Evolutionary conservation across 2,329 filamentous ascomycete species (phyloP), one percentile per base, ranked within the genome.

Genomic region (Penicillium vulpinum): DNA sequence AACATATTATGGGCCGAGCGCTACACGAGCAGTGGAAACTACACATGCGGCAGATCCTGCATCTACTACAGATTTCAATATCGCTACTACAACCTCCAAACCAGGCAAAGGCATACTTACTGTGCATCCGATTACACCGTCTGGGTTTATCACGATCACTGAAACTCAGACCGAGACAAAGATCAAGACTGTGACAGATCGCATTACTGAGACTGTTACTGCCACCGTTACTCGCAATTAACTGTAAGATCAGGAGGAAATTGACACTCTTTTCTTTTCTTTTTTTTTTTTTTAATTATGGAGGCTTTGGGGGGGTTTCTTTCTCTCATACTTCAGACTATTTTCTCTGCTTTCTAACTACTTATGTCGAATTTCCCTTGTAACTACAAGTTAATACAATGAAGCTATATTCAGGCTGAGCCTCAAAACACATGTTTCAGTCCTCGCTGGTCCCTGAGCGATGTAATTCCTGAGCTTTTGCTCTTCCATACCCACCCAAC

Each of bases 141-240:
- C 54, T 31, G 61, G 57, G 5, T 43, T 57, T n/a, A 38, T 64
- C 16, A 59, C 57, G 2, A 43, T 66, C 24, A 64, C 58, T 4
- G 50, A 55, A 15, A 59, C 60, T 0, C 24, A 31, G 15, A 59
- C 62, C 0, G 35, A 57, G 28, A 61, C 51, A 10, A 43, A 53
- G 15, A 62, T 57, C 3, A 54, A 49, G 31, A 67, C 66, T 5
- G 59, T 55, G 18, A 66, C 62, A n/a, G 54, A 55, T 5, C 65
- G 59, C 18, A 29, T 45, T 39, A 52, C 28, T 24, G 54, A 46
- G 40, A 56, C 54, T 46, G 54, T 45, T 16, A 56, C 54, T 51
- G 48, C 40, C 15, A 56, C 40, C 21, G 40, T 56, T n/a, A 52
- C 54, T 45, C 40, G 48, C 16, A n/a, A 18, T 48, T 45, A 22